Evolutionary conservation across 2,329 filamentous ascomycete species (phyloP).

Genomic region (Claviceps sp.): DNA sequence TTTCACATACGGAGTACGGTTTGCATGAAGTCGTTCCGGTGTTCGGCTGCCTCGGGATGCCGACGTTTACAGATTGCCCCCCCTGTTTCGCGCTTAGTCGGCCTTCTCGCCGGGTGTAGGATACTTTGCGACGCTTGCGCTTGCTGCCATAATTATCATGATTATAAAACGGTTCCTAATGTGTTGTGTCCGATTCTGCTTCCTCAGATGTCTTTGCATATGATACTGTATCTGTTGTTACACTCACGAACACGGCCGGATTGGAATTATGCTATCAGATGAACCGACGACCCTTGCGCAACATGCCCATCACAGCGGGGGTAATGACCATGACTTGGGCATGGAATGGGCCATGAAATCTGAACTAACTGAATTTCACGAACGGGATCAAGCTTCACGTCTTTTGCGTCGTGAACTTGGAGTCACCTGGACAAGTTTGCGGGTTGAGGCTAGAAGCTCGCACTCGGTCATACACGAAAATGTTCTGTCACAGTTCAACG

Average conservation of each 20-base stretch:
- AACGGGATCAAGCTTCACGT: conserved; percentile 30
- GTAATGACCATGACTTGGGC: conserved; percentile 6
- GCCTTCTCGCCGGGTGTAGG: background rate
- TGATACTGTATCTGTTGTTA: background rate
- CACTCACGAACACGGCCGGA: background rate
- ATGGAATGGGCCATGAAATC: conserved; percentile 34
- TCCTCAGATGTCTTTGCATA: background rate
- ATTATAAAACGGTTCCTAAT: background rate
- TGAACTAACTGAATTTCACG: conserved; percentile 29
- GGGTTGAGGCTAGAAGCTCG: conserved; percentile 45
- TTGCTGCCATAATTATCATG: background rate
- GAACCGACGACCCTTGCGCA: conserved; percentile 12
- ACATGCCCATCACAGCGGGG: conserved; percentile 9
- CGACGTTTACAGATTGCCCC: background rate
- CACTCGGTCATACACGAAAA: conserved; percentile 55
- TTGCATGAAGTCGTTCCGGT: no score
- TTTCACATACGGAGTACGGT: no score
- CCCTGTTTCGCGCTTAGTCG: background rate
- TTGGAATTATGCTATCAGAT: conserved; percentile 15
- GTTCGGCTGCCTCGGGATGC: background rate
- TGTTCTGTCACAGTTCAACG: conserved; percentile 44
- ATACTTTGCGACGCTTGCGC: background rate
- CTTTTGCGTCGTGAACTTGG: conserved; percentile 40
- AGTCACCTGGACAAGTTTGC: conserved; percentile 51
- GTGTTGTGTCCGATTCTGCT: background rate